Percentiles rank a stretch among this genome's conserved stretches.
phyloP scores from a whole-genome alignment of 441 rosid species.

The Melastoma candidum region DNA sequence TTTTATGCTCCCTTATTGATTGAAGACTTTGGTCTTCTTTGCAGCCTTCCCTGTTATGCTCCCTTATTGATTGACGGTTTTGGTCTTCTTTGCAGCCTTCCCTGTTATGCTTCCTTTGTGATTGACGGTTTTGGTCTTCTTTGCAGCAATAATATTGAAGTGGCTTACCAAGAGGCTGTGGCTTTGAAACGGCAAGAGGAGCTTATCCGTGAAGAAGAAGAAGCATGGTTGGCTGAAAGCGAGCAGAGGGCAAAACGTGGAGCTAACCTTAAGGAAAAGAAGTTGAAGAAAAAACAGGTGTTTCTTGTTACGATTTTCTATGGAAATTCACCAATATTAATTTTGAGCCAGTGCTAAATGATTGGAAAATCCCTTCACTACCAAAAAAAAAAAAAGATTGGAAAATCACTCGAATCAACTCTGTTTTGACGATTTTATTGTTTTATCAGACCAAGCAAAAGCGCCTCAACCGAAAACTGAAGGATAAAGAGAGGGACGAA shows the following conservation, averaged over 20 bases:
- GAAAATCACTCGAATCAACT: background rate
- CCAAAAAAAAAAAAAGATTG: no score
- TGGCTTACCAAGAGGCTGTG: slow-evolving; percentile 89
- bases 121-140: no score
- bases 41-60: no score
- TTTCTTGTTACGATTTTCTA: background rate
- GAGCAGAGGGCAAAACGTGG: slow-evolving; percentile 85
- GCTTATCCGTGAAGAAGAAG: slow-evolving; percentile 95
- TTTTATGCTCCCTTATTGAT: no score
- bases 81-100: slow-evolving; percentile 27
- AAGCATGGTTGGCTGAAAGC: slow-evolving; percentile 66
- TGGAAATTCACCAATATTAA: background rate
- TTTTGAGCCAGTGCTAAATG: background rate
- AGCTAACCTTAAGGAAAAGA: slow-evolving; percentile 65
- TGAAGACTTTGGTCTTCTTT: background rate
- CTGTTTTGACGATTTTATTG: slow-evolving; percentile 4
- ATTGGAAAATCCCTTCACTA: no score
- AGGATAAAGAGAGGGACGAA: slow-evolving; percentile 72
- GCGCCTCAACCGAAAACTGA: slow-evolving; percentile 68
- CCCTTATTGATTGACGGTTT: no score
- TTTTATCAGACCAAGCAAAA: slow-evolving; percentile 67
- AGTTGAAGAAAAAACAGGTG: slow-evolving; percentile 89
- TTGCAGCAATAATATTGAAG: slow-evolving; percentile 77
- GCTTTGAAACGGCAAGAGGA: slow-evolving; percentile 91
- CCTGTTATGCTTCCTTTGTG: no score